Evolutionary conservation across 2,329 filamentous ascomycete species (phyloP).

Genomic region (Tolypocladium tundrense): DNA sequence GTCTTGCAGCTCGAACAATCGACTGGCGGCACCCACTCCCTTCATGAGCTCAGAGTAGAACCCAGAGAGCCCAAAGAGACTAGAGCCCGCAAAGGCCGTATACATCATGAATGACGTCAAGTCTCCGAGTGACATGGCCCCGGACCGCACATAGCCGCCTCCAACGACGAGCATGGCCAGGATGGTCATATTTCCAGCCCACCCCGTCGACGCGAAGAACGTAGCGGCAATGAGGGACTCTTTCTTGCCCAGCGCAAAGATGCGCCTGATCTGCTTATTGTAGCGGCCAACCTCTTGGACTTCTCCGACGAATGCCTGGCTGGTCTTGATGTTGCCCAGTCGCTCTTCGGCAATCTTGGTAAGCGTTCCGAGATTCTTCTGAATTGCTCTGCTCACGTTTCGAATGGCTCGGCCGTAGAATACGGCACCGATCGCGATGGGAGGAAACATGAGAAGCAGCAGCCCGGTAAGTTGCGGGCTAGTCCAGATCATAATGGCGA

Average conservation of each 20-base stretch:
- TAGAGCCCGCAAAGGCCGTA: constrained; percentile 75
- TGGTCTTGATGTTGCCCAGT: constrained; percentile 92
- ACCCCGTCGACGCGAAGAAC: constrained; percentile 79
- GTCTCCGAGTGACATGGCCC: constrained; percentile 81
- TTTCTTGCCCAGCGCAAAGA: constrained; percentile 77
- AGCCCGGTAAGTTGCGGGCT: constrained; percentile 84
- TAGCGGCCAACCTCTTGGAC: constrained; percentile 84
- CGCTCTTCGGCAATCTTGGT: constrained; percentile 98
- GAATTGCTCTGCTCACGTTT: constrained; percentile 82
- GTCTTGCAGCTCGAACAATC: constrained; percentile 92
- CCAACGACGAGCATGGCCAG: constrained; percentile 83
- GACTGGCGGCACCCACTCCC: constrained; percentile 90
- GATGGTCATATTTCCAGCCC: constrained; percentile 95
- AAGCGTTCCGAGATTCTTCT: constrained; percentile 83
- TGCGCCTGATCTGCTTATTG: constrained; percentile 82
- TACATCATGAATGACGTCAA: constrained; percentile 98
- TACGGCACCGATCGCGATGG: constrained; percentile 81
- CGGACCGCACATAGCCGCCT: constrained; percentile 78
- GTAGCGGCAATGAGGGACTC: constrained; percentile 84
- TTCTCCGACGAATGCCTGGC: constrained; percentile 91
- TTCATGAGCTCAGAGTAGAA: constrained; percentile 99
- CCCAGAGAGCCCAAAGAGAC: constrained; percentile 84
- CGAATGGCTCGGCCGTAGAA: constrained; percentile 85
- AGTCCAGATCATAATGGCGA: constrained; percentile 91
- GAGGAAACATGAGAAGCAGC: constrained; percentile 77